phyloP scores from a whole-genome alignment of 176 grass and related monocot species.

The sorghum (Sorghum bicolor) region DNA sequence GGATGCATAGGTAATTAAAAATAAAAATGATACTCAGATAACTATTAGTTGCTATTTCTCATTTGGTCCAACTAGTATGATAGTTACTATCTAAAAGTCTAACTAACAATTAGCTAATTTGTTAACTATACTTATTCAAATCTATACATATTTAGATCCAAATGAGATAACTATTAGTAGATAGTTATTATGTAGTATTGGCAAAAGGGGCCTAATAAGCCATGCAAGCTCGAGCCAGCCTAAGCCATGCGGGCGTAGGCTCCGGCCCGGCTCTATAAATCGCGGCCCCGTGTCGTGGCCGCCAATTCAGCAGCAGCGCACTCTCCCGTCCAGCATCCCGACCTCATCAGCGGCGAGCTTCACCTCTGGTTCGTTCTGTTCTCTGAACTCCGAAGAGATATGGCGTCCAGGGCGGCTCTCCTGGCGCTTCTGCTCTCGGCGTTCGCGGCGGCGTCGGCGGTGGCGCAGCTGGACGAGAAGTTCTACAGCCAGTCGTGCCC shows the following conservation, averaged over 20 bases:
- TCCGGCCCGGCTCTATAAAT: conserved; percentile 32
- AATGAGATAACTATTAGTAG: no score
- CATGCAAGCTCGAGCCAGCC: conserved; percentile 25
- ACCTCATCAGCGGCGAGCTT: neutral
- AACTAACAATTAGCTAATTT: no score
- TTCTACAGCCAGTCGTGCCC: conserved; percentile 68
- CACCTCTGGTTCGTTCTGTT: neutral
- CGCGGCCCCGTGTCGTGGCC: neutral
- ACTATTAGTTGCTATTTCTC: no score
- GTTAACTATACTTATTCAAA: no score
- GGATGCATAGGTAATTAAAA: no score
- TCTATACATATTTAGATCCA: no score
- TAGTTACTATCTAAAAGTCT: no score
- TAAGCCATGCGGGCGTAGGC: conserved; percentile 16
- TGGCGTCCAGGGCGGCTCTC: conserved; percentile 23
- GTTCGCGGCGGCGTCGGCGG: neutral
- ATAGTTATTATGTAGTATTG: no score
- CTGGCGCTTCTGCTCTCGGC: conserved; percentile 23
- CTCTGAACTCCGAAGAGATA: neutral
- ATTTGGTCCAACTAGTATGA: no score
- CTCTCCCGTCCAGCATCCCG: neutral
- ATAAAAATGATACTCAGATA: no score
- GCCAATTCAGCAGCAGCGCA: conserved; percentile 31
- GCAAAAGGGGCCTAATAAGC: no score
- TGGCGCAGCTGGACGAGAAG: conserved; percentile 41